phyloP scores from a whole-genome alignment of 257 asterid genomes.

The Solanum infundibuliforme region DNA sequence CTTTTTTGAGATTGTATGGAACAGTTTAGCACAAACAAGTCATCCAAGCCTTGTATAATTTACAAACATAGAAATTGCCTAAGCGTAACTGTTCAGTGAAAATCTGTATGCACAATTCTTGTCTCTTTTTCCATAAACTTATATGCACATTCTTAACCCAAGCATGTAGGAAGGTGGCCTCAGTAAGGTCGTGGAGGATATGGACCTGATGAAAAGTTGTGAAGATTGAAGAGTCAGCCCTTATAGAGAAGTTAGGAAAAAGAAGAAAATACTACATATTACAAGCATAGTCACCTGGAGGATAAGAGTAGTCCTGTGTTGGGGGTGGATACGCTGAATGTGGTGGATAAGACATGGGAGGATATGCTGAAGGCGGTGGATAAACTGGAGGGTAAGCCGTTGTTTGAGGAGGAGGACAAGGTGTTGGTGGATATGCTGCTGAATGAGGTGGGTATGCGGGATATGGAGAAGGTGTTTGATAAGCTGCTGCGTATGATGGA shows the following conservation, averaged over 20 bases:
- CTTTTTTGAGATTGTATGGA: not conserved
- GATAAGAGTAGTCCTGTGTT: conserved; percentile 17
- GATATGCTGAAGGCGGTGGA: conserved; percentile 2
- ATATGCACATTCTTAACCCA: not conserved
- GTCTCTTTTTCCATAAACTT: not conserved
- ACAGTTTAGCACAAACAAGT: not conserved
- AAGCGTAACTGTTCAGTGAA: not conserved
- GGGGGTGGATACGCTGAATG: conserved; percentile 17
- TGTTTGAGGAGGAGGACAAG: conserved; percentile 13
- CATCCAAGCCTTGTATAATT: not conserved
- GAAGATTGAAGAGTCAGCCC: not conserved
- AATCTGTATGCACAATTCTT: not conserved
- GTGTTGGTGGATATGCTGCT: conserved; percentile 16
- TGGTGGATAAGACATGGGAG: conserved; percentile 3
- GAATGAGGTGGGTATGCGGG: conserved; percentile 18
- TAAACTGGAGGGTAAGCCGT: conserved; percentile 1
- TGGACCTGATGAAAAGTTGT: conserved; percentile 16
- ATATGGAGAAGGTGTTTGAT: conserved; percentile 20
- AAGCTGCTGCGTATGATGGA: conserved; percentile 11
- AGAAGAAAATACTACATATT: not conserved
- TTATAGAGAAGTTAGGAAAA: not conserved
- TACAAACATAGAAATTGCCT: not conserved
- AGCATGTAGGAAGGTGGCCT: not conserved
- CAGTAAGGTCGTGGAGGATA: conserved; percentile 37
- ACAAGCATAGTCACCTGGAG: conserved; percentile 21